Percentiles rank a stretch among this genome's conserved stretches.
These are phyloP conservation scores for Apophysomyces variabilis DNA, from an alignment of 371 early-diverging fungal genomes.

Conservation along the genomic window DNA sequence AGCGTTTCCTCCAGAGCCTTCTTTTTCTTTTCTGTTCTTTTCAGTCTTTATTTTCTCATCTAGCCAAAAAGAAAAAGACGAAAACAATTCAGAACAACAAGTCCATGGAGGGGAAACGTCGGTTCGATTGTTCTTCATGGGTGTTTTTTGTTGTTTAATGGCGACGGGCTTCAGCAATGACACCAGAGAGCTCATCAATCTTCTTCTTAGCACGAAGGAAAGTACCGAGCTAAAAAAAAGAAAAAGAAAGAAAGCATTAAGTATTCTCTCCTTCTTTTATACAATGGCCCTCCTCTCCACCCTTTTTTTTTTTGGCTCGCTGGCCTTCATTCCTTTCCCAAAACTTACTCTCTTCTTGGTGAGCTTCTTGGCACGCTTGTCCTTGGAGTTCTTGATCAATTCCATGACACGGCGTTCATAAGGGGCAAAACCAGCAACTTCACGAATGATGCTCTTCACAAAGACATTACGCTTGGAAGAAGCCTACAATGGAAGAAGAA, in stretches of 20 bases:
- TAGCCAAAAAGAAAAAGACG: no score
- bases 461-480: slow-evolving; percentile 88
- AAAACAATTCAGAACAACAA: no score
- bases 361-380: slow-evolving; percentile 99
- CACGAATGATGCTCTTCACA: slow-evolving; percentile 94
- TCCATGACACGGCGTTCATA: slow-evolving; percentile 99
- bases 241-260: neutral
- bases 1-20: no score
- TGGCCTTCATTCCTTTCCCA: no score
- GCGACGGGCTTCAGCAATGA: slow-evolving; percentile 97
- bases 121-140: no score
- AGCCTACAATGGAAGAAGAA: slow-evolving; percentile 44
- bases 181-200: slow-evolving; percentile 95
- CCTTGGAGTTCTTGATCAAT: slow-evolving; percentile 99
- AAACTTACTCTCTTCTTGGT: slow-evolving; percentile 93
- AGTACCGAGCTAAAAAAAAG: slow-evolving; percentile 86
- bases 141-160: slow-evolving; percentile 16
- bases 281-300: no score
- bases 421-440: slow-evolving; percentile 98
- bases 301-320: no score
- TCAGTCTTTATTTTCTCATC: no score
- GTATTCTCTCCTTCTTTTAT: no score
- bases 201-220: slow-evolving; percentile 97
- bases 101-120: no score
- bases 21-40: no score